phyloP scores from a whole-genome alignment of 257 asterid species.

The Lantana camara region DNA sequence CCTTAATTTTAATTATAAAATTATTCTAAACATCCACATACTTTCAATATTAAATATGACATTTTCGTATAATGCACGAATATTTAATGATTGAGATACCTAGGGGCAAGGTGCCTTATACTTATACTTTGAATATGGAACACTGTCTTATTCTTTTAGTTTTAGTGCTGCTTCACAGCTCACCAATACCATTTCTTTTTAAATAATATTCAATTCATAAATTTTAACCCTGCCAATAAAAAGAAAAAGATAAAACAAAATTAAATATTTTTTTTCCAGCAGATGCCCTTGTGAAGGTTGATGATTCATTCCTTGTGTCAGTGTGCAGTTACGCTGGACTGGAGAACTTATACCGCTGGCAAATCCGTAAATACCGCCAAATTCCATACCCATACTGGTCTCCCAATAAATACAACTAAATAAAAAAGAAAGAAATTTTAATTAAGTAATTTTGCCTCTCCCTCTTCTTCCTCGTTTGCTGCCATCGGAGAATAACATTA shows the following conservation, averaged over 20 bases:
- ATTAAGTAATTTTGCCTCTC: not conserved
- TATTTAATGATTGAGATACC: too few species aligned
- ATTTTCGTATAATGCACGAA: too few species aligned
- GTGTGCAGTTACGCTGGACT: too few species aligned
- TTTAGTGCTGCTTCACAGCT: conserved; percentile 37
- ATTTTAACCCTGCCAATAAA: not conserved
- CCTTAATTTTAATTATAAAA: too few species aligned
- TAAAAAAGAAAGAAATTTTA: not conserved
- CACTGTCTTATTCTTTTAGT: too few species aligned
- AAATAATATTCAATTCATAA: not conserved
- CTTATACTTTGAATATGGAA: too few species aligned
- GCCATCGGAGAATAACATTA: conserved; percentile 5
- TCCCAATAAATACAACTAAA: not conserved
- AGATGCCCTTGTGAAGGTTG: conserved; percentile 12
- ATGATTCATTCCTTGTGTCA: not conserved
- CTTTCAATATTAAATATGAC: too few species aligned
- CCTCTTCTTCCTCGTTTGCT: not conserved
- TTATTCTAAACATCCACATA: too few species aligned
- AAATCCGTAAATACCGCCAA: conserved; percentile 6
- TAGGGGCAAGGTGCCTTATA: too few species aligned
- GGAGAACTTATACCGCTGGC: not conserved
- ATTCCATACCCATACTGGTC: conserved; percentile 19
- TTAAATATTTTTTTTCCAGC: conserved; percentile 1
- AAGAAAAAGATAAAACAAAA: not conserved
- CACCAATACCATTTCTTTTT: conserved; percentile 11